Conservation (phyloP, 116 monocot genomes). For the Phalaenopsis hybrid region DNA sequence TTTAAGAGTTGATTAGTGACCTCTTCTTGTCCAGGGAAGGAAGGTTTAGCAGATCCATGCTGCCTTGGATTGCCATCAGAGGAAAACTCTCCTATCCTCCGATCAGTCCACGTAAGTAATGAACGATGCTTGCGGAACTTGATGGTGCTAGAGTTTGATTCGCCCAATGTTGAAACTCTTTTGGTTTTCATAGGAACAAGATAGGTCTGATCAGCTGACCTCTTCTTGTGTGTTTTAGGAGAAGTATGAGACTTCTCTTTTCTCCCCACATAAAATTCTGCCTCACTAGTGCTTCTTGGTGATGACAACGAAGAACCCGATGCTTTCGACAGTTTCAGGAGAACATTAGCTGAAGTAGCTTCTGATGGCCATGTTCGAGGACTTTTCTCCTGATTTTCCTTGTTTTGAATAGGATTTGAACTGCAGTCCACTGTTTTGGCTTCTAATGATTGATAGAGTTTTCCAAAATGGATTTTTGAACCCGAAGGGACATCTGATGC, state of each 20-base stretch:
- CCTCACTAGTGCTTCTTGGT: slow-evolving; percentile 14
- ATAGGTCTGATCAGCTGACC: background rate
- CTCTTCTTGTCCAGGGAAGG: background rate
- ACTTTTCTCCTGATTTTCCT: background rate
- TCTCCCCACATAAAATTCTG: background rate
- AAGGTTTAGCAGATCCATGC: background rate
- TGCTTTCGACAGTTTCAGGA: slow-evolving; percentile 25
- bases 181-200: background rate
- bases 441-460: background rate
- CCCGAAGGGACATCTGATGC: slow-evolving; percentile 1
- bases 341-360: slow-evolving; percentile 10
- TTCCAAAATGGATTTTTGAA: background rate
- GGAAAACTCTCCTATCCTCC: background rate
- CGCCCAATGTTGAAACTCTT: background rate
- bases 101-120: background rate
- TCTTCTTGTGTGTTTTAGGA: background rate
- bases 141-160: background rate
- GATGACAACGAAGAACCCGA: slow-evolving; percentile 9
- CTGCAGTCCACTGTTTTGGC: background rate
- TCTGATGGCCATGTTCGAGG: slow-evolving; percentile 9
- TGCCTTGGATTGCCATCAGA: background rate
- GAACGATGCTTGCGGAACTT: background rate
- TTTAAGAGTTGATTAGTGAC: no score
- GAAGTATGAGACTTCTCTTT: slow-evolving; percentile 2
- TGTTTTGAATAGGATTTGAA: background rate